Percentiles rank a stretch among this genome's conserved stretches.
Evolutionary conservation across 1,284 basidiomycete species (phyloP).

Genomic region (Ceratorhiza oryzae-sativae): DNA sequence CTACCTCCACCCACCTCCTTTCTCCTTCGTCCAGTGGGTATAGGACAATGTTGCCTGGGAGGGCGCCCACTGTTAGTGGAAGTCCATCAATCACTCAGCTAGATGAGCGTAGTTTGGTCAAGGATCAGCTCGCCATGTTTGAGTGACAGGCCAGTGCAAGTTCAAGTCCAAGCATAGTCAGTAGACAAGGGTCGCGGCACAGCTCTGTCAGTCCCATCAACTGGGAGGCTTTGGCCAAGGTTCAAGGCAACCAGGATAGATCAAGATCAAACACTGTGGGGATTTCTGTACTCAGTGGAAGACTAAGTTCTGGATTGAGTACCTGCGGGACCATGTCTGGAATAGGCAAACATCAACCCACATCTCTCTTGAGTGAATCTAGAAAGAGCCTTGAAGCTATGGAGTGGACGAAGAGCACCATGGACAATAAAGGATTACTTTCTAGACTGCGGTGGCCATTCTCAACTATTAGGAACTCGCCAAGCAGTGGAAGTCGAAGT

Average conservation of each 20-base stretch:
- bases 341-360: not conserved
- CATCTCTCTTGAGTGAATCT: not conserved
- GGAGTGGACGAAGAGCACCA: not conserved
- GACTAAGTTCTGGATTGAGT: conserved; percentile 1
- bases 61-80: not conserved
- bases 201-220: not conserved
- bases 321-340: not conserved
- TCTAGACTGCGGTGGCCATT: conserved; percentile 14
- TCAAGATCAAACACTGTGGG: not conserved
- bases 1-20: too few relatives aligned
- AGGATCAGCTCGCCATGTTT: conserved; percentile 7
- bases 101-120: conserved; percentile 28
- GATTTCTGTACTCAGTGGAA: not conserved
- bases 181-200: not conserved
- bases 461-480: not conserved
- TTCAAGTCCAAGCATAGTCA: not conserved
- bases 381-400: not conserved
- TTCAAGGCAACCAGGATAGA: not conserved
- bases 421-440: not conserved
- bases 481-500: not conserved
- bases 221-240: conserved; percentile 31
- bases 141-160: conserved; percentile 13
- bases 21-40: not conserved
- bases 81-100: conserved; percentile 25
- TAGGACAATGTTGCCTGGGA: not conserved